Percentiles rank a stretch among this genome's conserved stretches.
phyloP scores from a whole-genome alignment of 1,284 basidiomycete species.

The Leccinum pallidistipes region DNA sequence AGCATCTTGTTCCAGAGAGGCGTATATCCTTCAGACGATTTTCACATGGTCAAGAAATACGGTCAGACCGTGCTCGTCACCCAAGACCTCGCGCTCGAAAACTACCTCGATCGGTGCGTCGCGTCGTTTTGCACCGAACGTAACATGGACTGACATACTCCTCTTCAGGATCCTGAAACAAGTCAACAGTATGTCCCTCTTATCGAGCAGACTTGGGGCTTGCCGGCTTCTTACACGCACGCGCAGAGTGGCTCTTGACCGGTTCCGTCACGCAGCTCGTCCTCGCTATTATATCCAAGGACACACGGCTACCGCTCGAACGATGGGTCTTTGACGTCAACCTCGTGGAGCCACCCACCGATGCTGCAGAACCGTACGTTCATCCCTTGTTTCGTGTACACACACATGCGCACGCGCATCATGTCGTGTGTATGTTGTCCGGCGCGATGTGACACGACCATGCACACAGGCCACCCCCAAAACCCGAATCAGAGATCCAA shows the following conservation, averaged over 20 bases:
- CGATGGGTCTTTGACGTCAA: slow-evolving; percentile 99
- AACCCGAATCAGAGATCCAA: slow-evolving; percentile 91
- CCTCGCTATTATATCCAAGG: slow-evolving; percentile 94
- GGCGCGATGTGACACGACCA: slow-evolving; percentile 2
- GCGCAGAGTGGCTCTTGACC: slow-evolving; percentile 85
- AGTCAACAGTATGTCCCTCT: slow-evolving; percentile 69
- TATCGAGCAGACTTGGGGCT: not conserved
- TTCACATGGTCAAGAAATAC: slow-evolving; percentile 99
- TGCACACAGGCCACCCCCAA: slow-evolving; percentile 46
- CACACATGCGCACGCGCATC: not conserved
- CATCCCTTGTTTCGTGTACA: not conserved
- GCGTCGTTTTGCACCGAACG: not conserved
- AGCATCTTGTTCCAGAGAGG: slow-evolving; percentile 92
- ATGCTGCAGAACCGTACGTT: slow-evolving; percentile 50
- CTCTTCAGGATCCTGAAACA: slow-evolving; percentile 78
- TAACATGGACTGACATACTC: not conserved
- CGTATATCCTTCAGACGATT: slow-evolving; percentile 97
- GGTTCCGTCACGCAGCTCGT: slow-evolving; percentile 92
- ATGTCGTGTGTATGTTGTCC: not conserved
- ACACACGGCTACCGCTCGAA: slow-evolving; percentile 89
- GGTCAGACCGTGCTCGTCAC: slow-evolving; percentile 95
- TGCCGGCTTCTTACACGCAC: not conserved
- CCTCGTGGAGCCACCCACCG: slow-evolving; percentile 60
- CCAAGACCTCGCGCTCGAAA: slow-evolving; percentile 88
- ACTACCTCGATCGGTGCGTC: slow-evolving; percentile 83